Evolutionary conservation across 495 filamentous ascomycete species (phyloP), one percentile per base, ranked within the genome.

Genomic region (Pyrenopolyporus hunteri): DNA sequence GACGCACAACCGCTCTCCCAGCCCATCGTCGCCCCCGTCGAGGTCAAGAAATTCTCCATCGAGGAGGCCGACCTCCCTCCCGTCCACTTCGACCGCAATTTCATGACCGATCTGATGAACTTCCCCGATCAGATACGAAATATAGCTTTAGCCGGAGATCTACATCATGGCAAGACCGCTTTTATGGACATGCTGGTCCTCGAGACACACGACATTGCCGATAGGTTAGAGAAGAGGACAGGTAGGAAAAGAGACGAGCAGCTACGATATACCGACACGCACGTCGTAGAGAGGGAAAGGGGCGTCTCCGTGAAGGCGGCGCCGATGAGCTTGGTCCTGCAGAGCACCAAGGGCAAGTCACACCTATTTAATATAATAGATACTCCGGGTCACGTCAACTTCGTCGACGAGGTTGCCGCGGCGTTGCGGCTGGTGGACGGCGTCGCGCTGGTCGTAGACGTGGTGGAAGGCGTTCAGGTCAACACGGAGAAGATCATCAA

Each of bases 181-280:
- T 88, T 98, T 57, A 93, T 97, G 91, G 94, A 98, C 72, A 98
- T 97, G 92, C 78, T 98, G 33, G 94, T 98, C 2, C 79, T 91
- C 67, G 89, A 98, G 73, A 98, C 94, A 40, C 95, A 98, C 67
- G 89, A 95, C 52, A 83, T 97, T 33, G 78, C 83, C 31, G 89
- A 89, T 40, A 80, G 86, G 60, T 74, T 93, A 53, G 87, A 94
- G 25, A 92, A 89, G 74, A 86, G 85, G 69, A 87, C 78, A 35
- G 93, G 93, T 1, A 90, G 83, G 74, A 91, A 87, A 70, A 82
- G 87, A 44, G 92, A 97, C 59, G 93, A 97, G 71, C 90, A 96
- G 74, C 78, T 98, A 61, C 80, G 95, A 67, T 98, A 98, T 72
- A 98, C 94, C 17, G 94, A 98, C 72, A 84, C 89, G 9, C 92